phyloP scores from a whole-genome alignment of 2,329 filamentous ascomycete species.

The Aspergillus phoenicis region DNA sequence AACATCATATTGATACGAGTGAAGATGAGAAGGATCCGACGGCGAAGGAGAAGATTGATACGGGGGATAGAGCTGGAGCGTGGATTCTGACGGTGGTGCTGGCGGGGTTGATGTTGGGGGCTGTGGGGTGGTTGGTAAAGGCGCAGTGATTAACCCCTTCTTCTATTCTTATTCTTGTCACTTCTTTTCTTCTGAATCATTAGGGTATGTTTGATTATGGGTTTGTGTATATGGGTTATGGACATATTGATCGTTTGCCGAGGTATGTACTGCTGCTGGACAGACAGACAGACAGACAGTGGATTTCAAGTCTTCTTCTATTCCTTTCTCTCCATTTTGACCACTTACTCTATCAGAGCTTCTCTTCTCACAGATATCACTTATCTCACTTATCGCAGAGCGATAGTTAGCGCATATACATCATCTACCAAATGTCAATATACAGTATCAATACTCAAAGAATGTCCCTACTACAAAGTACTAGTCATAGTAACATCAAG shows the following conservation, averaged over 20 bases:
- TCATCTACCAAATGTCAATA: too few species aligned
- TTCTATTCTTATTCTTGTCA: too few species aligned
- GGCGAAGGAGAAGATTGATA: slow-evolving; percentile 20
- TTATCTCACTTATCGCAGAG: too few species aligned
- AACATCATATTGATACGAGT: slow-evolving; percentile 18
- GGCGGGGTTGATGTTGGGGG: slow-evolving; percentile 11
- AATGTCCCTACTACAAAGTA: too few species aligned
- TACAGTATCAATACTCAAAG: too few species aligned
- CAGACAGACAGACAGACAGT: too few species aligned
- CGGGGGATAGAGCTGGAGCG: slow-evolving; percentile 32
- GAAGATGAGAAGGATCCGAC: slow-evolving; percentile 12
- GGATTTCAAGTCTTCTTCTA: too few species aligned
- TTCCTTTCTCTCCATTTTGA: too few species aligned
- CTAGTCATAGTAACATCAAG: too few species aligned
- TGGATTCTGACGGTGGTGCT: slow-evolving; percentile 28
- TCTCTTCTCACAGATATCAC: too few species aligned
- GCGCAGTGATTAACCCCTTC: neutral
- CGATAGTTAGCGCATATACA: too few species aligned
- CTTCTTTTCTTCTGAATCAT: neutral
- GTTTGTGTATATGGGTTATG: neutral
- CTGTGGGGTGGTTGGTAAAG: slow-evolving; percentile 20
- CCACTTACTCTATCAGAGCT: too few species aligned
- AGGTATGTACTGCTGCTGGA: neutral
- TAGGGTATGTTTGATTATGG: neutral
- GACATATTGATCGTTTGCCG: neutral